Evolutionary conservation across 2,329 filamentous ascomycete genomes (phyloP).

Genomic region (Aspergillus ustus): DNA sequence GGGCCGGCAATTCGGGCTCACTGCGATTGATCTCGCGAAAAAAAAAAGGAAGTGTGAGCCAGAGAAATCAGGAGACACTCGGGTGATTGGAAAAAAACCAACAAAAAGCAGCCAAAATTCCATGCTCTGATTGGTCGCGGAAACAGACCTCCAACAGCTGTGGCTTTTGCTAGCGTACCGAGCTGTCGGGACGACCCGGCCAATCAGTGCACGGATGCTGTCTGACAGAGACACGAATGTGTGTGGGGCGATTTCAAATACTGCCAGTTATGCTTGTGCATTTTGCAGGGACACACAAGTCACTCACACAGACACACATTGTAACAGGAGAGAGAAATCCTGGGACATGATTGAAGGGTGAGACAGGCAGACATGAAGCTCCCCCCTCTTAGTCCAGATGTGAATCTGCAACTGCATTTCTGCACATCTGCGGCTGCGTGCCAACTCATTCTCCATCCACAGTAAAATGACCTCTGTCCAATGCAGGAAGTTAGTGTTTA

Average conservation of each 20-base stretch:
- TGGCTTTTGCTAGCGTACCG: constrained; percentile 28
- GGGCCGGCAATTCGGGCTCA: neutral
- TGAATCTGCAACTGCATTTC: constrained; percentile 25
- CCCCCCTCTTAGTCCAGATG: constrained; percentile 20
- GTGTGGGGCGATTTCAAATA: constrained; percentile 20
- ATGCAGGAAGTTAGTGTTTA: neutral
- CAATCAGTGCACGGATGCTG: constrained; percentile 25
- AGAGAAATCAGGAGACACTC: neutral
- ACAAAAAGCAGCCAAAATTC: constrained; percentile 16
- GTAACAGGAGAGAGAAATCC: neutral
- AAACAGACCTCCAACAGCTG: constrained; percentile 25
- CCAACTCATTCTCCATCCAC: constrained; percentile 33
- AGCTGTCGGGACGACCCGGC: constrained; percentile 26
- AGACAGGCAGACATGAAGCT: neutral
- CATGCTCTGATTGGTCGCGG: constrained; percentile 26
- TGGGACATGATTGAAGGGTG: neutral
- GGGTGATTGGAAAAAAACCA: constrained; percentile 24
- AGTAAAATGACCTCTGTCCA: neutral
- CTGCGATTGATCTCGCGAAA: neutral
- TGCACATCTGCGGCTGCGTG: constrained; percentile 9
- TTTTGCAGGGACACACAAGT: neutral
- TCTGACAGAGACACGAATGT: constrained; percentile 28
- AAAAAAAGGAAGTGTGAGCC: neutral
- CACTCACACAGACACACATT: neutral
- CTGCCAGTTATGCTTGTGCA: neutral